These are phyloP conservation scores for Baudoinia panamericana DNA, from an alignment of 495 filamentous ascomycete species.

Conservation along the genomic window DNA sequence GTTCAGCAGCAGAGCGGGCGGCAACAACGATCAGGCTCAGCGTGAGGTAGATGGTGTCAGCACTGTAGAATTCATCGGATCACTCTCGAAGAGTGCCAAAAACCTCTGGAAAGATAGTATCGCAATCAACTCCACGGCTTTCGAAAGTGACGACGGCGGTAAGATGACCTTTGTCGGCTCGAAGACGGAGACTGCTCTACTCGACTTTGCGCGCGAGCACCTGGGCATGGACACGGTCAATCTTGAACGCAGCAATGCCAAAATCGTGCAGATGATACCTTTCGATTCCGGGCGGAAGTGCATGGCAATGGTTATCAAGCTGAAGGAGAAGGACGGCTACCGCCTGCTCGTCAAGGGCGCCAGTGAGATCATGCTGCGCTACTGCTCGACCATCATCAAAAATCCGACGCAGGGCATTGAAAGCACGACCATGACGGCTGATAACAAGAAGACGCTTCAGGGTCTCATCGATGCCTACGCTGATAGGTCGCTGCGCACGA, in stretches of 20 bases:
- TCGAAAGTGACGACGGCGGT: slow-evolving; percentile 42
- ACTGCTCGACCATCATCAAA: slow-evolving; percentile 52
- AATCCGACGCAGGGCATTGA: slow-evolving; percentile 51
- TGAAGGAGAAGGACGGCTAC: slow-evolving; percentile 39
- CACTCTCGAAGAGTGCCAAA: slow-evolving; percentile 39
- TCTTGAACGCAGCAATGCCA: slow-evolving; percentile 45
- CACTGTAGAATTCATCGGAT: slow-evolving; percentile 45
- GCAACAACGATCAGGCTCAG: slow-evolving; percentile 27
- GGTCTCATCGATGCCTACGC: slow-evolving; percentile 65
- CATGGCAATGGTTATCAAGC: slow-evolving; percentile 52
- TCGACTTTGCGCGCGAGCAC: slow-evolving; percentile 46
- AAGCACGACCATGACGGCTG: slow-evolving; percentile 18
- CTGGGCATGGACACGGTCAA: slow-evolving; percentile 49
- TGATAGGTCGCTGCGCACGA: slow-evolving; percentile 69
- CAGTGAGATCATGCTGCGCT: slow-evolving; percentile 52
- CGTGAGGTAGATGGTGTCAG: slow-evolving; percentile 33
- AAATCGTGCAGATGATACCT: slow-evolving; percentile 50
- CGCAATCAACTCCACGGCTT: slow-evolving; percentile 54
- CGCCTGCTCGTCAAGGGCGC: slow-evolving; percentile 57
- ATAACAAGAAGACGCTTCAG: slow-evolving; percentile 40
- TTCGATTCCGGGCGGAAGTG: slow-evolving; percentile 59
- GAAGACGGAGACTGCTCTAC: slow-evolving; percentile 58
- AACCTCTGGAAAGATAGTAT: slow-evolving; percentile 46
- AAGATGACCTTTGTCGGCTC: slow-evolving; percentile 50
- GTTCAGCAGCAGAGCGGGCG: slow-evolving; percentile 33